Conservation (phyloP, 352 stramenopile species). For the Phytophthora fragariaefolia region DNA sequence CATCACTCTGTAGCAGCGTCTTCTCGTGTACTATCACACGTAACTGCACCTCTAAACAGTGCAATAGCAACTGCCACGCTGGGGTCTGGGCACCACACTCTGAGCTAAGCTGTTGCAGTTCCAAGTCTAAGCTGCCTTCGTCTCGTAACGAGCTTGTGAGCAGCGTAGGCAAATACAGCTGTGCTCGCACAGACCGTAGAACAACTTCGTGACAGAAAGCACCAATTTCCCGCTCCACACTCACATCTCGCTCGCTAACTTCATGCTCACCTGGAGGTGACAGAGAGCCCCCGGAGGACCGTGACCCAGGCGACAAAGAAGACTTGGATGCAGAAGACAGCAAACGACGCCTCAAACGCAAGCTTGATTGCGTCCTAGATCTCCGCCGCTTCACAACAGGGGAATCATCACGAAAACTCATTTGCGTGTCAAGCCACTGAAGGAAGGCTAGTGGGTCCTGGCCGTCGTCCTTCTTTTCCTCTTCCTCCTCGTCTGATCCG, state of each 20-base stretch:
- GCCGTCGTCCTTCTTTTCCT: constrained; percentile 45
- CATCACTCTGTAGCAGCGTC: constrained; percentile 36
- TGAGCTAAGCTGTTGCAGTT: constrained; percentile 58
- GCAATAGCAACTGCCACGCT: constrained; percentile 65
- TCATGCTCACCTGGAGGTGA: constrained; percentile 22
- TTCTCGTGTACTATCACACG: constrained; percentile 56
- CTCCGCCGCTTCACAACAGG: constrained; percentile 47
- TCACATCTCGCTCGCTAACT: constrained; percentile 34
- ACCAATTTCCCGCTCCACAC: constrained; percentile 48
- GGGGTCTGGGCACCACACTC: constrained; percentile 49
- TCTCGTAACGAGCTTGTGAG: constrained; percentile 49
- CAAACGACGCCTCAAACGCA: constrained; percentile 40
- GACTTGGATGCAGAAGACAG: constrained; percentile 44
- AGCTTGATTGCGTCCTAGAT: constrained; percentile 47
- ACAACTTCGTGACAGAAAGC: constrained; percentile 67
- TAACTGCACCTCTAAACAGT: constrained; percentile 67
- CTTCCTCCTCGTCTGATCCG: constrained; percentile 44
- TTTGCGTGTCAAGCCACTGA: constrained; percentile 59
- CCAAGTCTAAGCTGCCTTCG: constrained; percentile 53
- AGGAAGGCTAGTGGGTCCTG: constrained; percentile 51
- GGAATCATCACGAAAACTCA: constrained; percentile 56
- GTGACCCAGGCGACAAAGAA: constrained; percentile 32
- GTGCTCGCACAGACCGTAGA: constrained; percentile 49
- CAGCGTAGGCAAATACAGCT: constrained; percentile 60
- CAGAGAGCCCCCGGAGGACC: constrained; percentile 23